Evolutionary conservation across 2,329 filamentous ascomycete species (phyloP).

Genomic region (Neonectria coccinea): DNA sequence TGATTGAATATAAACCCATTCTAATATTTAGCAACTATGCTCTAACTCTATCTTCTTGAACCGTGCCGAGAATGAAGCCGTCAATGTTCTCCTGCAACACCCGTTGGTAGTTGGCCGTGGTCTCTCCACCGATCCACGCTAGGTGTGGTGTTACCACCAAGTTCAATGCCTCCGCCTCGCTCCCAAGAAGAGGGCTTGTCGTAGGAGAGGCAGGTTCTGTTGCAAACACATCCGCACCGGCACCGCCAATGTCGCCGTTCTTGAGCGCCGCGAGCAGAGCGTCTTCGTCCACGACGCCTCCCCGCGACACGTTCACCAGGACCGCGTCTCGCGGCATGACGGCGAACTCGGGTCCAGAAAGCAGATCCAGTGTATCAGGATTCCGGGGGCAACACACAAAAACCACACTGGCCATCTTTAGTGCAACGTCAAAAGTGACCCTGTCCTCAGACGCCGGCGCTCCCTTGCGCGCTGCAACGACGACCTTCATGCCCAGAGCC

Average conservation of each 20-base stretch:
- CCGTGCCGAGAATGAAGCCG: slow-evolving; percentile 8
- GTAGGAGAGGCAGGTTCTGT: slow-evolving; percentile 44
- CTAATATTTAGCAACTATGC: background rate
- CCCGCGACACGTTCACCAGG: slow-evolving; percentile 13
- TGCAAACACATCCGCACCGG: slow-evolving; percentile 37
- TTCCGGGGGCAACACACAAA: slow-evolving; percentile 4
- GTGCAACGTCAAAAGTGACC: slow-evolving; percentile 1
- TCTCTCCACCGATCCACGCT: slow-evolving; percentile 15
- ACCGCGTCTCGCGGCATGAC: background rate
- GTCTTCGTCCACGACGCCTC: slow-evolving; percentile 12
- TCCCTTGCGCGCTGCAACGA: background rate
- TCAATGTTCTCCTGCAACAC: slow-evolving; percentile 20
- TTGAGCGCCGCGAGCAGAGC: slow-evolving; percentile 9
- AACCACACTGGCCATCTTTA: background rate
- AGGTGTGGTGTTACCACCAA: slow-evolving; percentile 18
- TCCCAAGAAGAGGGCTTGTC: slow-evolving; percentile 4
- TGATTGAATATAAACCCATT: too few species aligned
- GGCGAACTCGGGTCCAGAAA: slow-evolving; percentile 5
- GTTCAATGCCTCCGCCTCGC: slow-evolving; percentile 7
- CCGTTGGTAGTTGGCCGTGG: slow-evolving; percentile 17
- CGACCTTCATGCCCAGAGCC: too few species aligned
- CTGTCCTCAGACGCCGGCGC: slow-evolving; percentile 2
- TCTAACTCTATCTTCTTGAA: slow-evolving; percentile 5
- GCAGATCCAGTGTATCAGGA: background rate
- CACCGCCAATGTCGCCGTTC: slow-evolving; percentile 5